Evolutionary conservation across 106 monocot species (phyloP).

Genomic region (Phalaenopsis aphrodite): DNA sequence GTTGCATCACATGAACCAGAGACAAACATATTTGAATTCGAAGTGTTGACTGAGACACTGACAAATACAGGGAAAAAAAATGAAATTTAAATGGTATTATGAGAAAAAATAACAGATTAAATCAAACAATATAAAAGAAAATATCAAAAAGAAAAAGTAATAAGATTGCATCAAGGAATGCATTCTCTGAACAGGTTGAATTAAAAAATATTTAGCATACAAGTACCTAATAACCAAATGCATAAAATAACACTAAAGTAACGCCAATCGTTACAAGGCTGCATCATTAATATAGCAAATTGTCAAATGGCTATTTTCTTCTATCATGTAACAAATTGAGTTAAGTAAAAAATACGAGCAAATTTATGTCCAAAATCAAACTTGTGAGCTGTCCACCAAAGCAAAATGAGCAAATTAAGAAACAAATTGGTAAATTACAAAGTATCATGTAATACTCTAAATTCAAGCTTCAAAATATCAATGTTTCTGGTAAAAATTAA

Average conservation of each 20-base stretch:
- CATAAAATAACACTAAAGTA: neutral
- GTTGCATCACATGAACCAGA: constrained; percentile 94
- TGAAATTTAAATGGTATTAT: neutral
- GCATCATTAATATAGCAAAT: neutral
- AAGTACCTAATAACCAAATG: neutral
- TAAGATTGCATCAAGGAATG: neutral
- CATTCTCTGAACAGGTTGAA: neutral
- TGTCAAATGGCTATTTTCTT: neutral
- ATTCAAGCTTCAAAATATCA: too few species aligned
- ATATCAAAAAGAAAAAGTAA: neutral
- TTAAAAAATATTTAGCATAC: neutral
- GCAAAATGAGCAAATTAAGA: neutral
- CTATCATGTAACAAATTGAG: neutral
- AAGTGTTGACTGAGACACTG: constrained; percentile 80
- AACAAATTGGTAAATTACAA: neutral
- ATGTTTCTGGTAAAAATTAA: too few species aligned
- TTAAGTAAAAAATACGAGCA: neutral
- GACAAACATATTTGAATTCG: constrained; percentile 84
- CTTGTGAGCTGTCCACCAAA: neutral
- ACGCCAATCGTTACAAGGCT: neutral
- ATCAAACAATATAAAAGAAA: neutral
- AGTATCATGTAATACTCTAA: too few species aligned
- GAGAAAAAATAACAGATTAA: neutral
- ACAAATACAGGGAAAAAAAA: neutral
- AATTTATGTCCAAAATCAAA: neutral